Percentiles rank a stretch among this genome's conserved stretches.
Conservation (phyloP, 805 yeast genomes). For the Wickerhamomyces sydowiorum region DNA sequence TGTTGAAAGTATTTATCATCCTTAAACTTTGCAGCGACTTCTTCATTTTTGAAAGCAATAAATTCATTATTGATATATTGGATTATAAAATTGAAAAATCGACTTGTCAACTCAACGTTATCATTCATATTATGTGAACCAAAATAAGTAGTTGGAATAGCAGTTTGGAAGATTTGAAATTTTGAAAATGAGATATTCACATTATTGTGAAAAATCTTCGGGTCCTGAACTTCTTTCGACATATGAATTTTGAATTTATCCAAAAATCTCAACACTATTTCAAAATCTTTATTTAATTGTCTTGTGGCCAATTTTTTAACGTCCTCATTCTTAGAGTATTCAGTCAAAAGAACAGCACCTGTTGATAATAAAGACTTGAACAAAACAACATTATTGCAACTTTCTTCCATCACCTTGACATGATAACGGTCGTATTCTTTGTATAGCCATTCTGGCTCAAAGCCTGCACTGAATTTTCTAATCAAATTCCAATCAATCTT, state of each 20-base stretch:
- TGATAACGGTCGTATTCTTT: conserved; percentile 17
- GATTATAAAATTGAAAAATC: conserved; percentile 16
- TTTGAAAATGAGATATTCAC: conserved; percentile 19
- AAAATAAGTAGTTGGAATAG: conserved; percentile 15
- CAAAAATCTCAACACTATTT: conserved; percentile 19
- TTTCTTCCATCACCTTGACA: conserved; percentile 13
- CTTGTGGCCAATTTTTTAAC: conserved; percentile 8
- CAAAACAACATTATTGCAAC: conserved; percentile 17
- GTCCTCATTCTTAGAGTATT: conserved; percentile 6
- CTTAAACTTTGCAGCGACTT: conserved; percentile 4
- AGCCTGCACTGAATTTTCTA: conserved; percentile 9
- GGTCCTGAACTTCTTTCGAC: conserved; percentile 4
- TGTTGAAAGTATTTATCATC: conserved; percentile 11
- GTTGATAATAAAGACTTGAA: conserved; percentile 19
- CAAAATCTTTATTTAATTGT: conserved; percentile 17
- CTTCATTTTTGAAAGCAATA: conserved; percentile 10
- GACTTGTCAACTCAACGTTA: conserved; percentile 14
- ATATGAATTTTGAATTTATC: conserved; percentile 18
- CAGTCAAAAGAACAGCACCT: conserved; percentile 16
- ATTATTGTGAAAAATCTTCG: conserved; percentile 13
- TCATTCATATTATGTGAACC: conserved; percentile 19
- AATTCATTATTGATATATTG: conserved; percentile 16
- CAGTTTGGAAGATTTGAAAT: conserved; percentile 20
- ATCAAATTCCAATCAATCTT: conserved; percentile 4
- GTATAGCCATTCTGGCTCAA: conserved; percentile 17